Evolutionary conservation across 371 early-diverging fungal genomes (phyloP), one percentile per base, ranked within the genome.

Genomic region (Fennellomyces sp.): DNA sequence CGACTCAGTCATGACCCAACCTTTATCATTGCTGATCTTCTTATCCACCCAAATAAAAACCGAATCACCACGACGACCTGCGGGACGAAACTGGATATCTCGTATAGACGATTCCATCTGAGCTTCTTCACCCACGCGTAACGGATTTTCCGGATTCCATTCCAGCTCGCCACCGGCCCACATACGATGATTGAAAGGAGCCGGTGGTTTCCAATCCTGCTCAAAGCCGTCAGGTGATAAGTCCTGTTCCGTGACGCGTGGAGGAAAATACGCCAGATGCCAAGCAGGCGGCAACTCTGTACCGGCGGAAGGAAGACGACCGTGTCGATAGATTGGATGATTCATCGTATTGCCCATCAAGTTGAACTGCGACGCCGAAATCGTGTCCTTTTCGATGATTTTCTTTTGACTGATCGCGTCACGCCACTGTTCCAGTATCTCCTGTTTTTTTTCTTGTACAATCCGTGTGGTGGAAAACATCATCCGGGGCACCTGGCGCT

Each of bases 131-230:
- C 90, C 90, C 23, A 89, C 81, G 2, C 80, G 64, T 36, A 93
- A 69, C 6, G 83, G 84, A 58, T 91, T 92, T 2, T 61, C 60
- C 8, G 72, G 65, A 41, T 75, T 78, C 73, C 83, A 89, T 50
- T 80, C 75, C 8, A 93, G 74, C 21, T 77, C 76, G 5, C 91
- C 94, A 29, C 92, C 91, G 4, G 91, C 94, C 94, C 93, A 94
- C 82, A 93, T 88, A 13, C 94, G 85, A 50, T 83, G 83, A 33
- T 68, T 41, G 52, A 83, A 93, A 4, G 92, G 91, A 8, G 60
- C 72, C 0, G 94, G 93, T 4, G 94, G 94, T 0, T 81, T 73
- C 66, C 87, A 87, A 29, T 77, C 82, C 35, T 76, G 70, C 47
- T 87, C 86, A 67, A 89, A 92, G 1, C 94, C 94, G 66, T 94